Evolutionary conservation across 78 protist genomes (phyloP).

Genomic region (Dictyostelium brefeldianum): DNA sequence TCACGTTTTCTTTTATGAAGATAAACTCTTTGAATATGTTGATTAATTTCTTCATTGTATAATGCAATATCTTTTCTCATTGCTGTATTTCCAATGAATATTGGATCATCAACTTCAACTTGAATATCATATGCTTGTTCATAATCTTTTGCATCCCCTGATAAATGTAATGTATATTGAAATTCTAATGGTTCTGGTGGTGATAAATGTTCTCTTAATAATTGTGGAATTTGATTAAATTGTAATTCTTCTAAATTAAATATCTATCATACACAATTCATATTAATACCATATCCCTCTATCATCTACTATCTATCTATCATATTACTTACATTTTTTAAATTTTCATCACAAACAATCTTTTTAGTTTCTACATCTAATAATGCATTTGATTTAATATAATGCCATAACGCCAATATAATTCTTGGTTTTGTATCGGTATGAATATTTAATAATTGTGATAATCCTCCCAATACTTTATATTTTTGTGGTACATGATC

Average conservation of each 20-base stretch:
- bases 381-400: constrained; percentile 48
- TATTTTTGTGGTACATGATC: constrained; percentile 76
- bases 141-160: constrained; percentile 68
- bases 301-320: too few species aligned
- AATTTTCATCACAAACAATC: constrained; percentile 70
- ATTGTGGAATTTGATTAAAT: constrained; percentile 79
- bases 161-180: constrained; percentile 34
- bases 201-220: constrained; percentile 72
- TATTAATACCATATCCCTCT: too few species aligned
- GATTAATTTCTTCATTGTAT: constrained; percentile 68
- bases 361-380: constrained; percentile 56
- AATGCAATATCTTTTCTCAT: constrained; percentile 24
- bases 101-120: constrained; percentile 66
- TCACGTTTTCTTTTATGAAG: constrained; percentile 60
- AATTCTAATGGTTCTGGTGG: constrained; percentile 80
- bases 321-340: constrained; percentile 60
- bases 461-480: constrained; percentile 58
- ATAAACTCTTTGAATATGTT: constrained; percentile 25
- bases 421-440: constrained; percentile 79
- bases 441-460: constrained; percentile 58
- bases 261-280: too few species aligned
- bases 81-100: neutral
- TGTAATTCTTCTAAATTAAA: constrained; percentile 56
- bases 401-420: constrained; percentile 58
- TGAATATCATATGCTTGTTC: constrained; percentile 74